Evolutionary conservation across 805 yeast species (phyloP).

Genomic region (Ogataea haglerorum): DNA sequence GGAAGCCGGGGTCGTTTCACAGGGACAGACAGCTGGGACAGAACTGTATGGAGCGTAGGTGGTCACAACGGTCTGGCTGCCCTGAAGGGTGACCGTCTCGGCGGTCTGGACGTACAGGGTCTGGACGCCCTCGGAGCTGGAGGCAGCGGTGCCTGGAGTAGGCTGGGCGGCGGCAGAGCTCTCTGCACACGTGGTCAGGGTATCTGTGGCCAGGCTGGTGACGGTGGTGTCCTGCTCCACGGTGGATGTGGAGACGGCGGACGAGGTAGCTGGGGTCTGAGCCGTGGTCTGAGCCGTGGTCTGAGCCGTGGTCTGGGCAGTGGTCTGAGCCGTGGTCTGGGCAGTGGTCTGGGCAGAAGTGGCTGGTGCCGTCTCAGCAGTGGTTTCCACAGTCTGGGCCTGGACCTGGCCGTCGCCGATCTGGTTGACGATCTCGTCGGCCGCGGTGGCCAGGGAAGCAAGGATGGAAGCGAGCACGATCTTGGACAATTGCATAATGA

Average conservation of each 20-base stretch:
- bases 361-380: constrained; percentile 2
- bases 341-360: constrained; percentile 10
- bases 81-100: constrained; percentile 15
- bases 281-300: background rate
- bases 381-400: constrained; percentile 2
- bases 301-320: constrained; percentile 2
- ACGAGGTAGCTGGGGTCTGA: background rate
- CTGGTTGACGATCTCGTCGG: constrained; percentile 20
- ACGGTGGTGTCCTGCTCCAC: constrained; percentile 1
- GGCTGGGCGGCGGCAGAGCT: constrained; percentile 6
- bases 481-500: constrained; percentile 25
- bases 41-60: constrained; percentile 20
- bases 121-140: constrained; percentile 13
- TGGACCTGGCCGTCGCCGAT: constrained; percentile 26
- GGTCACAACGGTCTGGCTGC: constrained; percentile 20
- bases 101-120: constrained; percentile 10
- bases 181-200: constrained; percentile 7
- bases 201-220: background rate
- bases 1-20: constrained; percentile 8
- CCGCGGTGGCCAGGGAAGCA: constrained; percentile 10
- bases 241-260: background rate
- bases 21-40: constrained; percentile 8
- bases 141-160: constrained; percentile 7
- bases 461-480: constrained; percentile 14
- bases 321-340: constrained; percentile 4